Evolutionary conservation across 2,329 filamentous ascomycete genomes (phyloP), one percentile per base, ranked within the genome.

Genomic region (Ophiostoma tasmaniense): DNA sequence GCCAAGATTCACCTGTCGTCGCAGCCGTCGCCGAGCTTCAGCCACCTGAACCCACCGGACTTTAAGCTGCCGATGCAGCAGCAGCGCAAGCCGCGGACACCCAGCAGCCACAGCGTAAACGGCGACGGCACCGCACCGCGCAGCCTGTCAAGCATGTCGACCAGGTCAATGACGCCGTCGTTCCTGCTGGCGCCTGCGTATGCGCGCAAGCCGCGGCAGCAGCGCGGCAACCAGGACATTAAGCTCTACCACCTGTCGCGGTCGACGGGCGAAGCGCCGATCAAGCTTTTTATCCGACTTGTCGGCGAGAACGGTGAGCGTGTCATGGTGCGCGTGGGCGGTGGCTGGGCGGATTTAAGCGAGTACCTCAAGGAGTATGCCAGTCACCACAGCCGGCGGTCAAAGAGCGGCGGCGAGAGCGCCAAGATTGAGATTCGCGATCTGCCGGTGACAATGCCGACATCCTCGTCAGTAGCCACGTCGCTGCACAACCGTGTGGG

Each of bases 291-390:
- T 75, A 93, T 99, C 67, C 90, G 95, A 20, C 89, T 93, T 1
- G 93, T 99, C 2, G 95, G 95, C 66, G 93, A 97, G 77, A 85
- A 88, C 69, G 92, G 91, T 20, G 93, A 98, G 78, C 88, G 95
- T 67, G 93, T 98, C 71, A 98, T 99, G 95, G 95, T 99, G 8
- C 90, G 95, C 45, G 94, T 99, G 14, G 95, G 95, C 14, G 95
- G 95, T 70, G 95, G 95, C n/a, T 99, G 95, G 95, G 93, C 93
- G 17, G 95, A 99, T 78, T 82, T 99, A 25, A 94, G 91, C 50
- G 95, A 98, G 78, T 99, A 97, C 76, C 83, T 99, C 59, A 90
- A 93, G 74, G 92, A 97, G 77, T 99, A 97, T 75, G 93, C 93
- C 8, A 88, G 89, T 70, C 95, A 99, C 76, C 95, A 99, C 76